These are phyloP conservation scores for Ambrosia artemisiifolia DNA, from an alignment of 129 eudicot species.

Conservation along the genomic window DNA sequence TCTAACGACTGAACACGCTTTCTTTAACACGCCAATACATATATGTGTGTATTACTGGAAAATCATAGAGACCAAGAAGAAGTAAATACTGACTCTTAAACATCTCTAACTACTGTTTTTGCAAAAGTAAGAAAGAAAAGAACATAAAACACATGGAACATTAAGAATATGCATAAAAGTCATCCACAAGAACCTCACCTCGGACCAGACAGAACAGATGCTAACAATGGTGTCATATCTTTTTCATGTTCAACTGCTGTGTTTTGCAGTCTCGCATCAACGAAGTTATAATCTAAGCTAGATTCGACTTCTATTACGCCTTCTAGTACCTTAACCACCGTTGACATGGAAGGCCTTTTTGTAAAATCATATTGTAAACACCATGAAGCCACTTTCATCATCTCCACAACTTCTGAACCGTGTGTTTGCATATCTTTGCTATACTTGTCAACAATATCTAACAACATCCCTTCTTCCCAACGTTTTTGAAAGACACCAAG, in stretches of 20 bases:
- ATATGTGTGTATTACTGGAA: no score
- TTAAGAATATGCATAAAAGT: background rate
- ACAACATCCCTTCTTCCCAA: slow-evolving; percentile 16
- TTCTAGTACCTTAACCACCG: slow-evolving; percentile 13
- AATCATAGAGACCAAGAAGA: no score
- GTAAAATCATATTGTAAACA: slow-evolving; percentile 26
- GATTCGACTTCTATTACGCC: slow-evolving; percentile 20
- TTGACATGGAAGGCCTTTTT: slow-evolving; percentile 8
- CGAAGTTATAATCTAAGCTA: slow-evolving; percentile 24
- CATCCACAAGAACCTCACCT: background rate
- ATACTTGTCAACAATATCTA: slow-evolving; percentile 15
- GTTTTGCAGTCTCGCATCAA: slow-evolving; percentile 1
- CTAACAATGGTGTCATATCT: background rate
- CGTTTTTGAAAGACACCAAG: slow-evolving; percentile 21
- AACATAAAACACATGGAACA: background rate
- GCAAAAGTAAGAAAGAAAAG: background rate
- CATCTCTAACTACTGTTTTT: background rate
- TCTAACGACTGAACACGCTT: no score
- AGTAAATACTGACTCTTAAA: background rate
- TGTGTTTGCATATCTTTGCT: slow-evolving; percentile 1
- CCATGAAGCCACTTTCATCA: slow-evolving; percentile 37
- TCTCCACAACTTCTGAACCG: slow-evolving; percentile 4
- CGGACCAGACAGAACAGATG: slow-evolving; percentile 12
- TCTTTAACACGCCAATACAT: no score
- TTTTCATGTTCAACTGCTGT: background rate